These are phyloP conservation scores for Xylariaceae sp. DNA, from an alignment of 2,329 filamentous ascomycete genomes.

Conservation along the genomic window DNA sequence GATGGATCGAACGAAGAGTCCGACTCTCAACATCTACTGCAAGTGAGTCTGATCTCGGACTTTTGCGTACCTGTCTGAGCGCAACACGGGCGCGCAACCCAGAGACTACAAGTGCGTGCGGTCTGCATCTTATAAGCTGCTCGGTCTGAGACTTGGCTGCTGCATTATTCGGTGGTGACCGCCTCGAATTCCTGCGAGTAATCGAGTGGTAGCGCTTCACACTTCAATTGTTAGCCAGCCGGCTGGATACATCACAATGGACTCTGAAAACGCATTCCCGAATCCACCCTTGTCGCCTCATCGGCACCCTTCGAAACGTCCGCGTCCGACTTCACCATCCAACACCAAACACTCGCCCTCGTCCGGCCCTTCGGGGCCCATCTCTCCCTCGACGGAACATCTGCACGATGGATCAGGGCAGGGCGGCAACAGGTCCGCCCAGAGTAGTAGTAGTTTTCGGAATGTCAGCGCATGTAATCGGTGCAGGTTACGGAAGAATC, in stretches of 20 bases:
- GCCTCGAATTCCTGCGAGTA: not conserved
- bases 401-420: constrained; percentile 30
- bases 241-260: constrained; percentile 6
- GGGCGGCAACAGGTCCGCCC: constrained; percentile 43
- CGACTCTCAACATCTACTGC: constrained; percentile 12
- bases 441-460: constrained; percentile 62
- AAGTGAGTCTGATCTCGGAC: constrained; percentile 10
- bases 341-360: constrained; percentile 38
- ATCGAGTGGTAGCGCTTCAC: constrained; percentile 1
- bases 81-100: not conserved
- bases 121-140: constrained; percentile 1
- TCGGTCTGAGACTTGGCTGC: not conserved
- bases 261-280: constrained; percentile 38
- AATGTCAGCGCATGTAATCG: constrained; percentile 94
- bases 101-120: not conserved
- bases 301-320: constrained; percentile 52
- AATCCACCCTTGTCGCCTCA: constrained; percentile 46
- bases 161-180: not conserved
- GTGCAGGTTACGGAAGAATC: constrained; percentile 86
- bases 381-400: constrained; percentile 31
- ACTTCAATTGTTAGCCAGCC: not conserved
- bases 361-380: constrained; percentile 36
- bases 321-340: constrained; percentile 47
- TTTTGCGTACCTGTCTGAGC: constrained; percentile 6
- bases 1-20: constrained; percentile 17